Evolutionary conservation across 306 rosid species (phyloP), one percentile per base, ranked within the genome.

Genomic region (Ormosia emarginata): DNA sequence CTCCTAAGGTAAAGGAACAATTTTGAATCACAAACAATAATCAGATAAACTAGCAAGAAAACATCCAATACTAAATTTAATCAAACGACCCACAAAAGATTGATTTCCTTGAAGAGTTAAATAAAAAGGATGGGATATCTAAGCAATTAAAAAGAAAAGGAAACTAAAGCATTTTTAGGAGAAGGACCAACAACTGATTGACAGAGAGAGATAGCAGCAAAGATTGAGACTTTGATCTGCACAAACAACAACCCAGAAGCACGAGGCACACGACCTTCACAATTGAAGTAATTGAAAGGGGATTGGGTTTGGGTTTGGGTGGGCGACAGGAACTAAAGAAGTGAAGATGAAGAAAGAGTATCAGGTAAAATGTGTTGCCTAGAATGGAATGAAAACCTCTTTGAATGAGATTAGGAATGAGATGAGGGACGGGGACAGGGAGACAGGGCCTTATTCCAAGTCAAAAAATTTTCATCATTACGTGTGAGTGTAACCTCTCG

Each of bases 171-270:
- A 11, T 43, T 77, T 64, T 75, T 7, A 17, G 15, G 67, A 61
- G 56, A 74, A 72, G 83, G 15, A 78, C 69, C 13, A 32, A 46
- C 66, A 5, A 24, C 24, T 24, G 24, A 24, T 24, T 24, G 24
- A 24, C 24, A 24, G 24, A 65, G 36, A 24, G 37, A 50, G 71
- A 56, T 3, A 47, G 69, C 70, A 50, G 58, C 41, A 4, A 15
- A 41, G 74, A 57, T 72, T 46, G 75, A 34, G 36, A 61, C 41
- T 77, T 77, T 78, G 88, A 81, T 85, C 78, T 40, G 74, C 39
- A 75, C 32, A 62, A 67, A 76, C 24, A 62, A 74, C 9, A 66
- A 2, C 77, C 44, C 66, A 81, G 77, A 57, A 57, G 50, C n/a
- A 41, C 7, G 1, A 24, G 58, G 8, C 6, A 52, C 58, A 52